A percentile compares a stretch with the other conserved stretches of the same genome.
These are phyloP conservation scores for Eimeria zaria DNA, from an alignment of 169 alveolate species.

Conservation along the genomic window DNA sequence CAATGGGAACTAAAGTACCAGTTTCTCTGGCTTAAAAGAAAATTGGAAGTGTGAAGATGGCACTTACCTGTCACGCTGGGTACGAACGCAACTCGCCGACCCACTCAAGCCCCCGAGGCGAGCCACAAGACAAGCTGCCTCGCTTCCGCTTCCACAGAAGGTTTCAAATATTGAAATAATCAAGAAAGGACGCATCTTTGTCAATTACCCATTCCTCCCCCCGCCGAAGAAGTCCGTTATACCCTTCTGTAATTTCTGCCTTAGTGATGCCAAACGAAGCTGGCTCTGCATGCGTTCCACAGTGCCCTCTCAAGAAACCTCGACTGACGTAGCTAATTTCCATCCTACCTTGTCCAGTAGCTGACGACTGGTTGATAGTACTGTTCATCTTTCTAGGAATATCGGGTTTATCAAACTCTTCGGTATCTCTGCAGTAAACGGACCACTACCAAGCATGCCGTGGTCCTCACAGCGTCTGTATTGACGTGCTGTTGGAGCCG, in stretches of 20 bases:
- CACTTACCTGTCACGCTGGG: background rate
- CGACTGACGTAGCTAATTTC: background rate
- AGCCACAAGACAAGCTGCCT: conserved; percentile 3
- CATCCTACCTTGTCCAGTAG: background rate
- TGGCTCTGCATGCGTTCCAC: conserved; percentile 44
- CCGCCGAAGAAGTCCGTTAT: background rate
- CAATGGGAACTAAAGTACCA: conserved; percentile 3
- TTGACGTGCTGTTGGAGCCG: background rate
- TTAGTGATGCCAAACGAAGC: conserved; percentile 12
- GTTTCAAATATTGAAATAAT: conserved; percentile 3
- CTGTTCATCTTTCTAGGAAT: background rate
- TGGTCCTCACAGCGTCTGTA: background rate
- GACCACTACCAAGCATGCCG: too few species aligned
- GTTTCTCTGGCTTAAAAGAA: conserved; percentile 1
- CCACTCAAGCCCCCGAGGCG: conserved; percentile 70
- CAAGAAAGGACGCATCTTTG: conserved; percentile 18
- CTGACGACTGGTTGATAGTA: background rate
- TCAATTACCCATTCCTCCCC: background rate
- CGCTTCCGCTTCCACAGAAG: conserved; percentile 11
- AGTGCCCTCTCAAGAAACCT: background rate
- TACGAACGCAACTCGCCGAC: conserved; percentile 34
- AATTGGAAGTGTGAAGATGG: background rate
- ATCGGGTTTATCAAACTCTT: background rate
- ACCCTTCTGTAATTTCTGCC: background rate
- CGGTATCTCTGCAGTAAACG: background rate